Evolutionary conservation across 1,139 yeast genomes (phyloP), one percentile per base, ranked within the genome.

Genomic region (Magnusiomyces paraingens): DNA sequence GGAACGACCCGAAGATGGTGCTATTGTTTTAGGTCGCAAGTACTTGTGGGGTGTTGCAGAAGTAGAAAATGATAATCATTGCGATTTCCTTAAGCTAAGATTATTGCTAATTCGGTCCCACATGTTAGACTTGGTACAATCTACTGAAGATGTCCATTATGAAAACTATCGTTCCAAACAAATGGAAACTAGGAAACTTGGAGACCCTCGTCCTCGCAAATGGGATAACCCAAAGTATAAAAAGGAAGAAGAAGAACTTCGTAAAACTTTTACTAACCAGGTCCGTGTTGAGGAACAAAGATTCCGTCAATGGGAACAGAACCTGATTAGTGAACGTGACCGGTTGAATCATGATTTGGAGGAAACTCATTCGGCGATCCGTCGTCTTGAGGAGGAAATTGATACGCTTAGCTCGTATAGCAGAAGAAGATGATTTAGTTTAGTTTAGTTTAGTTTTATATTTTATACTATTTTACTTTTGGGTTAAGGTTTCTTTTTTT

Each of bases 31-130:
- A 60, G 99, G 96, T 49, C 84, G 99, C 72, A 88, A 88, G 70
- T 93, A 93, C 68, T 91, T 95, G 59, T 93, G 99, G 99, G 99
- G 99, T 47, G 77, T 88, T 53, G 98, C 93, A 52, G 98, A 93
- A 71, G 96, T 93, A 52, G 99, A 93, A 71, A 93, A 93, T 70
- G 98, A 91, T 67, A 79, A 80, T 58, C 98, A 93, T 70, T 91
- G 97, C 73, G 99, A 93, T 72, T 93, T 94, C 75, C 84, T 89
- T 71, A 90, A 90, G 71, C 79, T 93, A 66, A 84, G 99, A 73
- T 82, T 91, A 61, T 78, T 93, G 64, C 74, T 93, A 59, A 78
- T 94, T 68, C 85, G 99, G 73, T 88, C 96, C 29, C 93, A 93
- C 73, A 82, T 93, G 89, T 80, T 94, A 67, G 99, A 93, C 70